Base-by-base conservation (phyloP, 768 basidiomycete species). In the Boletales sp. region DNA sequence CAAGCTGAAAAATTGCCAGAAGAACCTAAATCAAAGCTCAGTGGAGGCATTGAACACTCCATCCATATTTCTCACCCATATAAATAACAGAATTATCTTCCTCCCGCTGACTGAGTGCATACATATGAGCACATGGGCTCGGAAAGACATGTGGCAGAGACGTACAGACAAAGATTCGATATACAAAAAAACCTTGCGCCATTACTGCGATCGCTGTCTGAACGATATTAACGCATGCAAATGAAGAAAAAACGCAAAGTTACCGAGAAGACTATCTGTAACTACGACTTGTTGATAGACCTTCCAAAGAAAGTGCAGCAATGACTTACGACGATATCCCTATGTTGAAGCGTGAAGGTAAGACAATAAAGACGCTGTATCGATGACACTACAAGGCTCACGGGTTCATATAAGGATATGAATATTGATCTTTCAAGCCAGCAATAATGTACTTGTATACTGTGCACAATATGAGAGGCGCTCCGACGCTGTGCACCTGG, bases 141-240 rank as follows among this genome's bases (percentile, higher is more conserved):
- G 34, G 14, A 34, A 34, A 34, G 32, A 34, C 11, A 14, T 15
- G 1, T 45, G 24, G 4, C 3, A 2, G 11, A 32, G 6, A 55
- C 57, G 18, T 29, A 59, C 57, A 48, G 18, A 21, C 0, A 2
- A 60, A 59, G 38, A 59, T 39, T 40, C 57, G 53, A 29, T 56
- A 21, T 11, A 60, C 38, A 30, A 59, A 51, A 37, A 39, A 59
- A 0, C 50, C 53, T 31, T 60, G 57, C 0, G 50, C 38, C 17
- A 14, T 18, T 15, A 45, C 18, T 3, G 58, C 9, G 19, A 47
- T 43, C 17, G 52, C 5, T 2, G 6, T 19, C 57, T 59, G 14
- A 6, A 39, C 19, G 13, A 31, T 30, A 43, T 60, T 18, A 57
- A 8, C 2, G 1, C 14, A 30, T 11, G 19, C 32, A 39, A 31